Base-by-base conservation (phyloP, 306 rosid genomes). In the Hippophae rhamnoides region DNA sequence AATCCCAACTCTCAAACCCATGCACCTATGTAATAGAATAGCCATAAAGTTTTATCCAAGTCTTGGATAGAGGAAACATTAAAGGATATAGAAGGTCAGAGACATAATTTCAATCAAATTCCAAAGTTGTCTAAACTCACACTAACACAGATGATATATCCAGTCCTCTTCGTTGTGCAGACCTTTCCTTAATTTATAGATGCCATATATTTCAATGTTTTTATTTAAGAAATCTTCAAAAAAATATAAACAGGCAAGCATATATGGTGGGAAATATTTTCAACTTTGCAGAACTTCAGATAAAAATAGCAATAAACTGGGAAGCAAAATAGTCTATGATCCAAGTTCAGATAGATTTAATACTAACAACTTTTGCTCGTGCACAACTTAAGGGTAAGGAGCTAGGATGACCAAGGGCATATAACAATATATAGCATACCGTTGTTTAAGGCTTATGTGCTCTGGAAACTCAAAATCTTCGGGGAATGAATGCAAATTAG, bases 401-500 rank as follows among this genome's bases (percentile, higher is more conserved):
- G 13, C 13, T 11, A 14, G 60, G 40, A 55, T 31, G 56, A 55
- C 10, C 9, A 56, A 54, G 62, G 55, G 6, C 46, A 41, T 38
- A 18, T 13, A 47, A 41, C 27, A 57, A 66, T 31, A 31, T 31
- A 54, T 52, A 48, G 0, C 78, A 27, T 78, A 92, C 99, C 90
- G 82, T 72, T 92, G 99, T 72, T 81, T 72, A 69, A 88, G 97
- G 67, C 85, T 86, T 46, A 84, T 70, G 60, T 84, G 85, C 63
- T 75, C 77, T 6, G 99, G 99, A 61, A 92, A 92, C 62, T 75
- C 69, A 63, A 88, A 92, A 62, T 72, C 86, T 69, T 78, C 88
- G 3, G 97, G 97, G 65, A 88, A 80, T 49, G 89, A 86, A 75
- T 84, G 96, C 69, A 92, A 63, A 67, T 92, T 88, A 14, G 94